These are phyloP conservation scores for Cyamopsis tetragonoloba DNA, from an alignment of 306 rosid species.

Conservation along the genomic window DNA sequence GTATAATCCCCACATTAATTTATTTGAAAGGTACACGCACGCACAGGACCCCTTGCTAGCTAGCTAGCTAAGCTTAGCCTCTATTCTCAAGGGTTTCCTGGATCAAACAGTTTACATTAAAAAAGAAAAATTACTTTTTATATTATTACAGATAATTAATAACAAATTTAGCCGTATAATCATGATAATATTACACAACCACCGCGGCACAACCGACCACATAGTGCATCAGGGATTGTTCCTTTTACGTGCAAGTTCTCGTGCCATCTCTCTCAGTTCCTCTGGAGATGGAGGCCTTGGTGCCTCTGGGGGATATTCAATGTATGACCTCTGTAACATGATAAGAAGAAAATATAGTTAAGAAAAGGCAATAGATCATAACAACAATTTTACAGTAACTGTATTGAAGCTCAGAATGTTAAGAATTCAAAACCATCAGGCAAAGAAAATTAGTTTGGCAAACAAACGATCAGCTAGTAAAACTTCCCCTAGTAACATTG, in stretches of 20 bases:
- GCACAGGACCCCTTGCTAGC: too few relatives aligned
- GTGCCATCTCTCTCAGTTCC: conserved; percentile 75
- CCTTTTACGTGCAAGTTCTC: conserved; percentile 66
- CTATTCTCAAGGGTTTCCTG: not conserved
- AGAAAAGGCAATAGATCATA: not conserved
- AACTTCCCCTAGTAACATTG: too few relatives aligned
- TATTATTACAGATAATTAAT: not conserved
- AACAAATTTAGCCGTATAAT: conserved; percentile 11
- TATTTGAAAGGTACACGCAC: not conserved
- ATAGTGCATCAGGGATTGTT: conserved; percentile 38
- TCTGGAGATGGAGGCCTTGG: conserved; percentile 81
- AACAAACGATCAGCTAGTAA: not conserved
- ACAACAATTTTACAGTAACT: not conserved
- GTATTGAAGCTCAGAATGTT: not conserved
- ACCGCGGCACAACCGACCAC: not conserved
- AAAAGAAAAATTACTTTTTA: not conserved
- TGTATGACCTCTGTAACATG: conserved; percentile 47
- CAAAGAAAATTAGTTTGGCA: not conserved
- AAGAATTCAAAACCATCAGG: not conserved
- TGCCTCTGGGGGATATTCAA: conserved; percentile 71
- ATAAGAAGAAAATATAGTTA: conserved; percentile 3
- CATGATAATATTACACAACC: not conserved
- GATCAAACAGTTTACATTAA: not conserved
- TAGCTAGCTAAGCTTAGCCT: too few relatives aligned
- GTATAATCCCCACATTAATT: not conserved